These are phyloP conservation scores for Suillus luteus DNA, from an alignment of 768 basidiomycete genomes.

Conservation along the genomic window DNA sequence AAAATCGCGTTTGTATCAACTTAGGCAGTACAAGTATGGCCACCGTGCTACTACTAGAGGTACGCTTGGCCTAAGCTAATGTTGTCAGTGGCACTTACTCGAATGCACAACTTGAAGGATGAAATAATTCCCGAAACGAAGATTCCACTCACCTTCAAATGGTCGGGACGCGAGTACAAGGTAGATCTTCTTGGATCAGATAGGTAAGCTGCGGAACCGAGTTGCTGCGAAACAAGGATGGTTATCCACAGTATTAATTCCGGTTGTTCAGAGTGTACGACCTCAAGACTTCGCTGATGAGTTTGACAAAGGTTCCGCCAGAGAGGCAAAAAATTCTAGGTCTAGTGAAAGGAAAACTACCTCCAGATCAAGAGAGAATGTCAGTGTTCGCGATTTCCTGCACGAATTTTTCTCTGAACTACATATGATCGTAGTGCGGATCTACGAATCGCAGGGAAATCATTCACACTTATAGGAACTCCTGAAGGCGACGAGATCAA, in stretches of 20 bases:
- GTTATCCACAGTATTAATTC: not conserved
- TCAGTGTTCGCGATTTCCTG: slow-evolving; percentile 22
- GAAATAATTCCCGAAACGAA: slow-evolving; percentile 36
- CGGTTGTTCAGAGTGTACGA: slow-evolving; percentile 68
- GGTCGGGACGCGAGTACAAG: slow-evolving; percentile 69
- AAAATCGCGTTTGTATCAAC: not conserved
- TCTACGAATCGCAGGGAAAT: slow-evolving; percentile 63
- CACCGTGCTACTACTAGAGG: not conserved
- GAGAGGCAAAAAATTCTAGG: slow-evolving; percentile 89
- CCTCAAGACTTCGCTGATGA: slow-evolving; percentile 66
- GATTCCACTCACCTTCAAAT: slow-evolving; percentile 68
- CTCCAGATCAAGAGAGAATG: slow-evolving; percentile 73
- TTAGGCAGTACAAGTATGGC: slow-evolving; percentile 4
- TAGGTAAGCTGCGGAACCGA: slow-evolving; percentile 44
- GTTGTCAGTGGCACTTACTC: not conserved
- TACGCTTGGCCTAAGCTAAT: not conserved
- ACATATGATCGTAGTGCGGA: slow-evolving; percentile 46
- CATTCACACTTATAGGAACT: slow-evolving; percentile 85
- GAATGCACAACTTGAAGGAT: slow-evolving; percentile 6
- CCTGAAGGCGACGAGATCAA: slow-evolving; percentile 85
- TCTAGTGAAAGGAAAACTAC: slow-evolving; percentile 80
- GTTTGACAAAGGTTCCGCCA: slow-evolving; percentile 75
- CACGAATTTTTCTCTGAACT: slow-evolving; percentile 13
- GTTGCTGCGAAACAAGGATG: not conserved
- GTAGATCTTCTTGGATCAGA: slow-evolving; percentile 77